Evolutionary conservation across 106 monocot species (phyloP).

Genomic region (Ottelia alismoides): DNA sequence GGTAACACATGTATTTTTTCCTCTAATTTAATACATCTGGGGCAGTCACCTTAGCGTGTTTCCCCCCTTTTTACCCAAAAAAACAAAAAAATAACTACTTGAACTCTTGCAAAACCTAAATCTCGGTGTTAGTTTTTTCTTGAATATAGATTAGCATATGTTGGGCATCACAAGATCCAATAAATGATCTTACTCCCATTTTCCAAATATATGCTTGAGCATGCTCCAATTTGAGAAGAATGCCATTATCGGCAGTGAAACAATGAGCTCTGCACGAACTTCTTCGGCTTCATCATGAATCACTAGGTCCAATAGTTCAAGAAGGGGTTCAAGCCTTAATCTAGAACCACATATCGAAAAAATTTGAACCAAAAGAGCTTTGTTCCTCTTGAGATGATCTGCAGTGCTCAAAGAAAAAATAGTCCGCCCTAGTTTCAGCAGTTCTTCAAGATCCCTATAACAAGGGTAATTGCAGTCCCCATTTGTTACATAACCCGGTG

Average conservation of each 20-base stretch:
- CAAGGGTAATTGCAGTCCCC: slow-evolving; percentile 6
- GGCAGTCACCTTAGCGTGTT: no score
- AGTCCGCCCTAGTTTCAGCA: slow-evolving; percentile 53
- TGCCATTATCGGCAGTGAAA: slow-evolving; percentile 62
- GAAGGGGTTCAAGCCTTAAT: slow-evolving; percentile 20
- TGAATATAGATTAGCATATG: no score
- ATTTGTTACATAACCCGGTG: slow-evolving; percentile 14
- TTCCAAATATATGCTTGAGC: slow-evolving; percentile 22
- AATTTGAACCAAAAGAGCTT: slow-evolving; percentile 50
- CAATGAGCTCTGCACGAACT: slow-evolving; percentile 51
- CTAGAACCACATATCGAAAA: slow-evolving; percentile 33
- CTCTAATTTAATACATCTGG: no score
- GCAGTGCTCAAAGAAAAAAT: slow-evolving; percentile 15
- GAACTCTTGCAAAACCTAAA: no score
- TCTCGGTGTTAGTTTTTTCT: no score
- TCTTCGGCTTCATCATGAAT: slow-evolving; percentile 61
- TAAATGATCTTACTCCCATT: slow-evolving; percentile 62
- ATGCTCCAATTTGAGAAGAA: slow-evolving; percentile 50
- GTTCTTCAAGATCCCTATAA: slow-evolving; percentile 29
- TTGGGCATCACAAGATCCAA: no score
- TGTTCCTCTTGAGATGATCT: slow-evolving; percentile 31
- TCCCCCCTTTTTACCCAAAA: no score
- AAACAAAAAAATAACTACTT: no score
- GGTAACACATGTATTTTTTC: no score
- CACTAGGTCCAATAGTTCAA: slow-evolving; percentile 69